Percentiles rank a stretch among this genome's conserved stretches.
These are phyloP conservation scores for Brassica hybrid DNA, from an alignment of 441 rosid genomes.

Conservation along the genomic window DNA sequence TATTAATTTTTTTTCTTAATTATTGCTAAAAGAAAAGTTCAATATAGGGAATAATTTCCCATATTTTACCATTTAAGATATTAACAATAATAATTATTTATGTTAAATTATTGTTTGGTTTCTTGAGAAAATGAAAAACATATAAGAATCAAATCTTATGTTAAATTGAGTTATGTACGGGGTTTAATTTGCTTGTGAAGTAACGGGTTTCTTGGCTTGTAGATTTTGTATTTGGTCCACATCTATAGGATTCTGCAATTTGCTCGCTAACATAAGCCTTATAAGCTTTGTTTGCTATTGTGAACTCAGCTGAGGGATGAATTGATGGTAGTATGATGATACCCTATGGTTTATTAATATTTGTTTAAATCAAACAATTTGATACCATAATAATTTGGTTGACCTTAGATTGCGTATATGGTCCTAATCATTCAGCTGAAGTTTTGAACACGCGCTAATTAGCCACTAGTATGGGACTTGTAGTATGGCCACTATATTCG, in stretches of 20 bases:
- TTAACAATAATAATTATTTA: neutral
- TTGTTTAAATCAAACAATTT: neutral
- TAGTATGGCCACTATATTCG: too few species aligned
- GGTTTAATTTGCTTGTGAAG: conserved; percentile 30
- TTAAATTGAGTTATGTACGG: conserved; percentile 16
- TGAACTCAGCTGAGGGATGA: neutral
- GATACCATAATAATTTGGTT: conserved; percentile 21
- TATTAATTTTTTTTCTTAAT: neutral
- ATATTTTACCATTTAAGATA: conserved; percentile 1
- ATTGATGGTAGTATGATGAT: conserved; percentile 1
- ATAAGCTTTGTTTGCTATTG: conserved; percentile 24
- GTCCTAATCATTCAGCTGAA: neutral
- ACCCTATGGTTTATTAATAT: neutral
- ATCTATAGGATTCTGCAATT: conserved; percentile 24
- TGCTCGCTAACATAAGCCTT: conserved; percentile 28
- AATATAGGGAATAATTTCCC: neutral
- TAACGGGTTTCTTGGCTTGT: conserved; percentile 38
- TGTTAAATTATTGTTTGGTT: conserved; percentile 9
- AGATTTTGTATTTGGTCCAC: conserved; percentile 37
- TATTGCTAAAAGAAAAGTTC: neutral
- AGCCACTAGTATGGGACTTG: neutral
- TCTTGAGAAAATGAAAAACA: conserved; percentile 23
- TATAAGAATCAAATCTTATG: conserved; percentile 28
- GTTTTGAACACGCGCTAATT: neutral
- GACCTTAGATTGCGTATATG: conserved; percentile 3